Conservation (phyloP, 257 asterid species). For the Penstemon newberryi region DNA sequence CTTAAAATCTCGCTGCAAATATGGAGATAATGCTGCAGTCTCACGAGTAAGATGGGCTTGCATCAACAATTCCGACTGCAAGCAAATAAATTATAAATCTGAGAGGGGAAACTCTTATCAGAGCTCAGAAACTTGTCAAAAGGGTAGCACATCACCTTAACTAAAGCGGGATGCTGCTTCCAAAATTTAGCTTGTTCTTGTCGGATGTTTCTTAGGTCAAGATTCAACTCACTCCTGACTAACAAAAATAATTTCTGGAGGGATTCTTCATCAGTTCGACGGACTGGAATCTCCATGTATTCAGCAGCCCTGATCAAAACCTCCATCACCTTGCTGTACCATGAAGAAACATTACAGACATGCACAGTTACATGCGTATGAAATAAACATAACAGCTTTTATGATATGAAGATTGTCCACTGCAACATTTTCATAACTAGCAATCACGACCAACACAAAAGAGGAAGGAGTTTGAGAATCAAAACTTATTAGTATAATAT, state of each 20-base stretch:
- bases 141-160: constrained; percentile 58
- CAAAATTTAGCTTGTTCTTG: constrained; percentile 98
- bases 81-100: constrained; percentile 16
- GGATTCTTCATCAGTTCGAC: constrained; percentile 91
- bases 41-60: constrained; percentile 98
- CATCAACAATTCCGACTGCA: constrained; percentile 92
- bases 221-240: constrained; percentile 96
- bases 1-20: constrained; percentile 69
- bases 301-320: constrained; percentile 94
- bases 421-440: constrained; percentile 12
- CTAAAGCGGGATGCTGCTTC: constrained; percentile 98
- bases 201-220: constrained; percentile 83
- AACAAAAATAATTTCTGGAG: constrained; percentile 88
- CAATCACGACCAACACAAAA: constrained; percentile 17
- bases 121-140: constrained; percentile 29
- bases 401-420: constrained; percentile 1
- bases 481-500: not conserved
- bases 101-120: constrained; percentile 21
- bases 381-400: not conserved
- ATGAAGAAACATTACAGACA: constrained; percentile 29
- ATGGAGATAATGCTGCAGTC: constrained; percentile 75
- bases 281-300: constrained; percentile 97
- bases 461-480: not conserved
- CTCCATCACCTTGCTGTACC: constrained; percentile 95
- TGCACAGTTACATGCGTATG: constrained; percentile 14